phyloP scores from a whole-genome alignment of 768 basidiomycete genomes.

The Tephrocybe sp. region DNA sequence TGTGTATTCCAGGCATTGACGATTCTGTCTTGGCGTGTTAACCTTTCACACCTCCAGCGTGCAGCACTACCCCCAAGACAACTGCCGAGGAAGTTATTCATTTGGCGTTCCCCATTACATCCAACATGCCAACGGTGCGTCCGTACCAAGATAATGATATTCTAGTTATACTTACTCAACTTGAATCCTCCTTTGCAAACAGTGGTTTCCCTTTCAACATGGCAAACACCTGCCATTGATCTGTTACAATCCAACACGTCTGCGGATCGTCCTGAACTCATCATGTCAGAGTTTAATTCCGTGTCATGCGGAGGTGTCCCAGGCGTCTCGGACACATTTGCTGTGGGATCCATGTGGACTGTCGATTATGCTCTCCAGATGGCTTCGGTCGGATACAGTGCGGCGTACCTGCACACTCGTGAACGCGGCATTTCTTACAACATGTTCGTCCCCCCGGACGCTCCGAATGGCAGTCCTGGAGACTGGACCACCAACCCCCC shows the following conservation, averaged over 20 bases:
- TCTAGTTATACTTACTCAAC: too few species aligned
- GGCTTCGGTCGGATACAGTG: conserved; percentile 44
- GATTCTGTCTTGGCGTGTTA: neutral
- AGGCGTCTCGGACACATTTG: conserved; percentile 48
- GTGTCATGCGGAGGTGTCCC: conserved; percentile 53
- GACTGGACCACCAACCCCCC: conserved; percentile 47
- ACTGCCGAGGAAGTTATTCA: conserved; percentile 34
- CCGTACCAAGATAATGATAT: neutral
- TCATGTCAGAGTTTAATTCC: conserved; percentile 56
- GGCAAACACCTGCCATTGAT: conserved; percentile 43
- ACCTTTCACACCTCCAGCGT: conserved; percentile 27
- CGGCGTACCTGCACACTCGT: conserved; percentile 51
- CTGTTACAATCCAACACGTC: conserved; percentile 28
- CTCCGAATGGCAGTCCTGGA: conserved; percentile 28
- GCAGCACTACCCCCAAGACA: conserved; percentile 54
- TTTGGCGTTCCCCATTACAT: conserved; percentile 41
- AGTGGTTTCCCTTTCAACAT: conserved; percentile 41
- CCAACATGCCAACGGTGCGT: conserved; percentile 43
- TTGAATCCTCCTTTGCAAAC: neutral
- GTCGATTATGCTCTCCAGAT: conserved; percentile 52
- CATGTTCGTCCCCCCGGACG: conserved; percentile 40
- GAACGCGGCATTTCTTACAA: conserved; percentile 54
- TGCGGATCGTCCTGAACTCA: conserved; percentile 30
- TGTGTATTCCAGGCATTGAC: conserved; percentile 20
- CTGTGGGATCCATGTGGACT: conserved; percentile 48